These are phyloP conservation scores for Lecanosticta acicola DNA, from an alignment of 2,329 filamentous ascomycete species.

Conservation along the genomic window DNA sequence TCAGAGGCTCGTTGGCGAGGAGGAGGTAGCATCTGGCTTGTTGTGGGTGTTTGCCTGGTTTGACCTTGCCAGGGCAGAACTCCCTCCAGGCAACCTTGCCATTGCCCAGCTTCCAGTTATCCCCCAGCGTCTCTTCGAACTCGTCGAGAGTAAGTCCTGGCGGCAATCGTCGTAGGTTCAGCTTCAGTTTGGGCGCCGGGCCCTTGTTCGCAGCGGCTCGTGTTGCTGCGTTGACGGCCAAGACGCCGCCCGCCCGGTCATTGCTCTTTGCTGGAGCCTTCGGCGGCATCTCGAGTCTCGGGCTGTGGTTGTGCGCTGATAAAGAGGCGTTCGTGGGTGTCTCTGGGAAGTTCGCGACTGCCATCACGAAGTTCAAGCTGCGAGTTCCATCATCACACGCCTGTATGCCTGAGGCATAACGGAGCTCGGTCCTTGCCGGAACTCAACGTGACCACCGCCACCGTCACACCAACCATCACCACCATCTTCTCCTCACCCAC, in stretches of 20 bases:
- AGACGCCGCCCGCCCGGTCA: conserved; percentile 24
- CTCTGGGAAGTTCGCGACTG: neutral
- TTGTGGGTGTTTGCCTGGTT: conserved; percentile 70
- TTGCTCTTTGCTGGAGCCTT: conserved; percentile 29
- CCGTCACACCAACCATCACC: no score
- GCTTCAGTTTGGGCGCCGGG: conserved; percentile 65
- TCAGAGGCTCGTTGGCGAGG: conserved; percentile 63
- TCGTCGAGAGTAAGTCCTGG: conserved; percentile 78
- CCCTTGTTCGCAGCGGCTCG: conserved; percentile 35
- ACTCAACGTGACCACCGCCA: no score
- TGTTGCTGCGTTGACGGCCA: conserved; percentile 30
- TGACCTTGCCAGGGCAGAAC: conserved; percentile 70
- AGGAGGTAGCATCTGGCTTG: conserved; percentile 80
- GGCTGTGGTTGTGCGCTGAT: no score
- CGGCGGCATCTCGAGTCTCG: conserved; percentile 24
- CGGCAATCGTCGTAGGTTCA: conserved; percentile 76
- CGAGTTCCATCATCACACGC: neutral
- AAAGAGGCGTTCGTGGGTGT: neutral
- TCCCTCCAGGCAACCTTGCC: conserved; percentile 81
- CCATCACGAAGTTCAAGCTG: neutral
- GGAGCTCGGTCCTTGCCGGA: neutral
- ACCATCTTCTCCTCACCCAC: neutral
- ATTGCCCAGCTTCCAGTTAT: conserved; percentile 73
- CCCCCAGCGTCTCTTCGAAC: conserved; percentile 65
- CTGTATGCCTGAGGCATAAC: neutral